Evolutionary conservation across 495 filamentous ascomycete genomes (phyloP).

Genomic region (Neurospora sp.): DNA sequence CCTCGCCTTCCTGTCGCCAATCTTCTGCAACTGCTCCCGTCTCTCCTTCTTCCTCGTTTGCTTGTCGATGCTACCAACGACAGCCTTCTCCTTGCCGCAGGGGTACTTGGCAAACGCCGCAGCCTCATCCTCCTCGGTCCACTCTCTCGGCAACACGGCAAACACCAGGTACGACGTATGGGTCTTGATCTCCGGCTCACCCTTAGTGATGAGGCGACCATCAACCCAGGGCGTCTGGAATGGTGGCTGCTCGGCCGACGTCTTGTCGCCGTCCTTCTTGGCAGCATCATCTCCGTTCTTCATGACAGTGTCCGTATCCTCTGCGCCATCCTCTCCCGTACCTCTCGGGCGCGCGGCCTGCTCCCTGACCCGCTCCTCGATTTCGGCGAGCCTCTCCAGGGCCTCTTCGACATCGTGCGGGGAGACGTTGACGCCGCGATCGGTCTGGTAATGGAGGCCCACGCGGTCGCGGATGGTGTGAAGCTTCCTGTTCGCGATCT

Average conservation of each 20-base stretch:
- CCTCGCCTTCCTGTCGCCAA: slow-evolving; percentile 13
- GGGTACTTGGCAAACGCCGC: slow-evolving; percentile 52
- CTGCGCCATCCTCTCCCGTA: slow-evolving; percentile 14
- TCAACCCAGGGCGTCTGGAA: slow-evolving; percentile 34
- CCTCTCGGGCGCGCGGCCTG: slow-evolving; percentile 33
- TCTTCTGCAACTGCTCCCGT: slow-evolving; percentile 28
- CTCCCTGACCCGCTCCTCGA: slow-evolving; percentile 54
- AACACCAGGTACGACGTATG: slow-evolving; percentile 96
- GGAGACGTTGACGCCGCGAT: slow-evolving; percentile 37
- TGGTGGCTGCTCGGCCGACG: neutral
- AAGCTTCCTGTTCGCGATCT: slow-evolving; percentile 63
- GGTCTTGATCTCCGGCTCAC: slow-evolving; percentile 81
- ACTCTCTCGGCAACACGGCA: slow-evolving; percentile 75
- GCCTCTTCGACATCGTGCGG: slow-evolving; percentile 70
- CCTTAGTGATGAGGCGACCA: slow-evolving; percentile 65
- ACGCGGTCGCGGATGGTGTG: slow-evolving; percentile 76
- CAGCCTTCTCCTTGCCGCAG: slow-evolving; percentile 32
- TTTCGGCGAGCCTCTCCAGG: slow-evolving; percentile 53
- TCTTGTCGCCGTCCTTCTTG: slow-evolving; percentile 1
- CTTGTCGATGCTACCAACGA: slow-evolving; percentile 42
- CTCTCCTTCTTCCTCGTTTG: slow-evolving; percentile 38
- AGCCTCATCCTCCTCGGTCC: slow-evolving; percentile 76
- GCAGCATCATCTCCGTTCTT: slow-evolving; percentile 22
- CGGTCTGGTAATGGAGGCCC: slow-evolving; percentile 38
- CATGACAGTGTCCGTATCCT: slow-evolving; percentile 10